Conservation (phyloP, 2,329 filamentous ascomycete species). For the Penicillium palitans region DNA sequence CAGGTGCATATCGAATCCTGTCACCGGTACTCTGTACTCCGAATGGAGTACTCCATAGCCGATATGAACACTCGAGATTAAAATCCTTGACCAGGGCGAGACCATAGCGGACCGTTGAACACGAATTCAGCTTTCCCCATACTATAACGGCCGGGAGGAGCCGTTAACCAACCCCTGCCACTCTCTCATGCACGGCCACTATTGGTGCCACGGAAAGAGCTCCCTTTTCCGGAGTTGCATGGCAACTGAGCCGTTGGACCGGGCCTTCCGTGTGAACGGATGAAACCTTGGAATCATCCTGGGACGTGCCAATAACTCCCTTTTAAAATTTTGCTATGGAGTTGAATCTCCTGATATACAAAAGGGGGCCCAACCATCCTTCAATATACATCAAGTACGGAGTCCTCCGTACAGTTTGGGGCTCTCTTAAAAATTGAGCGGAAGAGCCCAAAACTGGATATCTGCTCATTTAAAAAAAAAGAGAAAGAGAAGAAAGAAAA, state of each 20-base stretch:
- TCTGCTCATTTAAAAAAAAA: background rate
- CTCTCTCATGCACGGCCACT: background rate
- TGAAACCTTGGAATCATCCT: background rate
- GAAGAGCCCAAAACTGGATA: background rate
- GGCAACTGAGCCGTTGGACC: background rate
- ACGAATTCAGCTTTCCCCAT: slow-evolving; percentile 11
- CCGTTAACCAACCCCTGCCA: slow-evolving; percentile 11
- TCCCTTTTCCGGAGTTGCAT: background rate
- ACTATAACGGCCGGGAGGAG: slow-evolving; percentile 23
- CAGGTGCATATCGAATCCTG: background rate
- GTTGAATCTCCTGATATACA: background rate
- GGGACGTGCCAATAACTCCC: background rate
- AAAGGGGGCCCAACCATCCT: too few relatives aligned
- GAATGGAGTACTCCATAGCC: background rate
- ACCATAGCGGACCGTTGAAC: slow-evolving; percentile 20
- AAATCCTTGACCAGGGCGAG: slow-evolving; percentile 7
- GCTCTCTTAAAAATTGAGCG: background rate
- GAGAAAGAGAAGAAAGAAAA: background rate
- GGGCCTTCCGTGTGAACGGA: slow-evolving; percentile 10
- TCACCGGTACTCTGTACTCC: background rate
- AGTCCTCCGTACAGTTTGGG: background rate
- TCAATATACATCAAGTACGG: background rate
- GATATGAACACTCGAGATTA: background rate
- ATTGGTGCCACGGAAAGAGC: background rate
- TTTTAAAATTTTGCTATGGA: background rate